phyloP scores from a whole-genome alignment of 305 asterid genomes.

The Fraxinus angustifolia region DNA sequence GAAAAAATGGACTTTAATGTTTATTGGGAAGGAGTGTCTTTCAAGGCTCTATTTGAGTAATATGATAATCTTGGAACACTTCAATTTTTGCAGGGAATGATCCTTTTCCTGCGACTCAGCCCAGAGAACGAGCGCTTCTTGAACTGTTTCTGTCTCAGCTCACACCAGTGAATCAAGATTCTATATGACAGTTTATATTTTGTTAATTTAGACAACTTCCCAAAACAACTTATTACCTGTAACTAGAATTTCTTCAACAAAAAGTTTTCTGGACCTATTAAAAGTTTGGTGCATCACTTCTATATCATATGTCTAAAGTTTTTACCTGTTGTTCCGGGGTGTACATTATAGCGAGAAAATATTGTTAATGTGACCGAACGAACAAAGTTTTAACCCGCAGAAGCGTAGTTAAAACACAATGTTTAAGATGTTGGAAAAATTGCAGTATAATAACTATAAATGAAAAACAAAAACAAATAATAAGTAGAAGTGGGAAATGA shows the following conservation, averaged over 20 bases:
- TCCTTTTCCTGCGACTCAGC: slow-evolving; percentile 50
- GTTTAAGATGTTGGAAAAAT: too few species aligned
- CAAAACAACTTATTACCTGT: background rate
- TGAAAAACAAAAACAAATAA: too few species aligned
- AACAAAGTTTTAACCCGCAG: too few species aligned
- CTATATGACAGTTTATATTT: slow-evolving; percentile 20
- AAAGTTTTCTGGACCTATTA: background rate
- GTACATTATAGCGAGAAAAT: too few species aligned
- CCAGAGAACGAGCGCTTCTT: slow-evolving; percentile 67
- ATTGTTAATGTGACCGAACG: too few species aligned
- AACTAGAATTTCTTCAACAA: background rate
- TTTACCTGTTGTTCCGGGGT: too few species aligned
- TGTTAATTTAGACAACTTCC: background rate
- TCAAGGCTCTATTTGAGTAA: background rate
- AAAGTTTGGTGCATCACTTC: background rate
- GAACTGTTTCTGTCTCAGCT: slow-evolving; percentile 69
- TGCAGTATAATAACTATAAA: too few species aligned
- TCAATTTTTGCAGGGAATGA: slow-evolving; percentile 31
- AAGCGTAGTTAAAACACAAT: too few species aligned
- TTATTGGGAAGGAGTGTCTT: background rate
- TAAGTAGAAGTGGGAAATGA: too few species aligned
- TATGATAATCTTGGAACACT: background rate
- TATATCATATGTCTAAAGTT: background rate
- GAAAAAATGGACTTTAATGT: background rate
- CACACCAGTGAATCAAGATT: slow-evolving; percentile 47